Conservation (phyloP, 495 filamentous ascomycete genomes). For the Hyaloscypha finlandica region DNA sequence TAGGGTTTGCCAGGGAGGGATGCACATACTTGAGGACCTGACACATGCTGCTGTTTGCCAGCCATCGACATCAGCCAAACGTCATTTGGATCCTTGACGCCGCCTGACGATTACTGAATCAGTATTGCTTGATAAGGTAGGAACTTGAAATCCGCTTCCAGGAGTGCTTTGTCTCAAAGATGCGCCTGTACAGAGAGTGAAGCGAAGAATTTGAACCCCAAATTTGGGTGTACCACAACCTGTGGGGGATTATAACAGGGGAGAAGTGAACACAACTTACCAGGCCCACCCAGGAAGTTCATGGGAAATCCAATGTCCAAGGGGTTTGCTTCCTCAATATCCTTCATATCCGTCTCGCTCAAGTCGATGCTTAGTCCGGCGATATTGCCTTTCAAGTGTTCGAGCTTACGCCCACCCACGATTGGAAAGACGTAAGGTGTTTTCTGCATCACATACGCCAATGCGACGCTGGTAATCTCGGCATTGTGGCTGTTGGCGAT, state of each 20-base stretch:
- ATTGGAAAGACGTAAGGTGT: conserved; percentile 77
- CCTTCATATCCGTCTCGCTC: conserved; percentile 59
- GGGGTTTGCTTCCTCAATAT: conserved; percentile 61
- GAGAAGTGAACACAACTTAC: not conserved
- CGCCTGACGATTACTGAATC: not conserved
- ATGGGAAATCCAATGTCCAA: conserved; percentile 67
- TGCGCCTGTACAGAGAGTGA: too few relatives aligned
- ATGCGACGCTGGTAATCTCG: conserved; percentile 58
- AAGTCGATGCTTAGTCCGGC: conserved; percentile 61
- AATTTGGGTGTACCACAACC: not conserved
- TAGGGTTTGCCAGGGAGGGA: not conserved
- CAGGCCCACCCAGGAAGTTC: conserved; percentile 50
- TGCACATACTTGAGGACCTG: conserved; percentile 30
- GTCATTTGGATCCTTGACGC: conserved; percentile 43
- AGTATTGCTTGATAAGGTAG: not conserved
- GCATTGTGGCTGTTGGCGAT: conserved; percentile 56
- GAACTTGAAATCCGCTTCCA: not conserved
- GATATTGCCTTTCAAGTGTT: conserved; percentile 67
- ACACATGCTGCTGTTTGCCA: conserved; percentile 50
- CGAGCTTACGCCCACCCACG: conserved; percentile 60
- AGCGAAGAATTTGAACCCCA: too few relatives aligned
- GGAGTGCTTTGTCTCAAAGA: too few relatives aligned
- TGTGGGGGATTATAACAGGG: not conserved
- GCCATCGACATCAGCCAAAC: conserved; percentile 43
- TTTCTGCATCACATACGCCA: conserved; percentile 76